Percentiles rank a stretch among this genome's conserved stretches.
These are phyloP conservation scores for Paramecium octaurelia DNA, from an alignment of 73 alveolate genomes.

Conservation along the genomic window DNA sequence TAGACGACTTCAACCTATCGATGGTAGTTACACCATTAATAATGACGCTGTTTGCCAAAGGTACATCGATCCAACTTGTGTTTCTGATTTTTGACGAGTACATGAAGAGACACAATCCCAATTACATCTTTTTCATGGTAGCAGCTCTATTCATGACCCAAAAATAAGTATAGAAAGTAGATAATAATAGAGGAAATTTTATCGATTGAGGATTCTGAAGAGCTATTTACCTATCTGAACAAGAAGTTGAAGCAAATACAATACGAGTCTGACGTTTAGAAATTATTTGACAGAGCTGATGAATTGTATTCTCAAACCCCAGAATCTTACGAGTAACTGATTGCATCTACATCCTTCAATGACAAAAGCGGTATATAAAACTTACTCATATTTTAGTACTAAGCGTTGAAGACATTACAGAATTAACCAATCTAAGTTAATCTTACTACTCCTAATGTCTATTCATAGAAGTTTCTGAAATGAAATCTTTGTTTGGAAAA, in stretches of 20 bases:
- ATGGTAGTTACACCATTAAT: conserved; percentile 24
- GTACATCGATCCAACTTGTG: not conserved
- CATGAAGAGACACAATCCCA: conserved; percentile 2
- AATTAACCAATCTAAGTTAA: not conserved
- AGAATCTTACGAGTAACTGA: not conserved
- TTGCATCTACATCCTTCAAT: not conserved
- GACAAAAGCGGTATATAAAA: not conserved
- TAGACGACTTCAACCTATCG: not conserved
- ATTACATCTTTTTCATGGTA: not conserved
- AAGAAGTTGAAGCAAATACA: not conserved
- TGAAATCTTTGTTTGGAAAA: not conserved
- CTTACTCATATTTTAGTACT: not conserved
- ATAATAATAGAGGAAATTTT: not conserved
- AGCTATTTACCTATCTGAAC: not conserved
- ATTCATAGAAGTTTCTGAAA: not conserved
- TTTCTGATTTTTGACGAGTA: not conserved
- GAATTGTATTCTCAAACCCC: not conserved
- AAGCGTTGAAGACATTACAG: conserved; percentile 38
- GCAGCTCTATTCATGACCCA: not conserved
- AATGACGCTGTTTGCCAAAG: conserved; percentile 43
- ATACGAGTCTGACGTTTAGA: not conserved
- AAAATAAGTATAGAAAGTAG: not conserved
- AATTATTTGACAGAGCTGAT: not conserved
- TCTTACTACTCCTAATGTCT: not conserved
- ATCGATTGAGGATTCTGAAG: not conserved